Evolutionary conservation across 1,284 basidiomycete species (phyloP), one percentile per base, ranked within the genome.

Genomic region (Tetrapyrgos nigripes): DNA sequence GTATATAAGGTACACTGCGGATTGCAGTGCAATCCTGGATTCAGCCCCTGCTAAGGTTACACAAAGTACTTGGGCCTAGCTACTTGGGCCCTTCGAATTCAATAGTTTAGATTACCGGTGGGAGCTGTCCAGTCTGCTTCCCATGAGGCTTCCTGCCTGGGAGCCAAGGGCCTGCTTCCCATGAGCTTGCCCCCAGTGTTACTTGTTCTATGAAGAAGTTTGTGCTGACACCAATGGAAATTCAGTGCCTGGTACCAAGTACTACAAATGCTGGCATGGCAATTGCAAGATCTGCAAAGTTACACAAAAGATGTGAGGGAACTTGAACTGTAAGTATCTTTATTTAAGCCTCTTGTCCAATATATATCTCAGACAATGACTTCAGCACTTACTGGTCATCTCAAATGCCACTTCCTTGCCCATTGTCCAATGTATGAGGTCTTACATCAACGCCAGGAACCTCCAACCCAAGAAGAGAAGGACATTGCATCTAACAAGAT

Each of bases 381-480:
- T 21, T 35, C 23, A 59, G 58, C 45, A 4, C 52, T 59, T 14
- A 53, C 43, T 35, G 23, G 13, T 14, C 58, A 59, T 23, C 26
- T 59, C 2, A 44, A 50, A 24, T 19, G 14, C 1, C 51, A 54
- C 31, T 53, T 45, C 21, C 26, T 44, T 24, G 26, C 45, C 1
- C 21, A 35, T 21, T 33, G 35, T 46, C 40, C 21, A 4, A 29
- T 61, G 29, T 61, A 33, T 17, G 33, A 44, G 24, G 21, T 55
- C 23, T 47, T 55, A 17, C 44, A 58, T 21, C 10, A 37, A 5
- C 37, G 57, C 11, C 17, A 37, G 4, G 19, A 14, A 4, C 40
- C 44, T 21, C 52, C 60, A 14, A 61, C 60, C 8, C 50, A 50
- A 23, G 48, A 45, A 8, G 60, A 61, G 24, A 53, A 37, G 3